Evolutionary conservation across 768 basidiomycete species (phyloP), one percentile per base, ranked within the genome.

Genomic region (Pisolithus sp.): DNA sequence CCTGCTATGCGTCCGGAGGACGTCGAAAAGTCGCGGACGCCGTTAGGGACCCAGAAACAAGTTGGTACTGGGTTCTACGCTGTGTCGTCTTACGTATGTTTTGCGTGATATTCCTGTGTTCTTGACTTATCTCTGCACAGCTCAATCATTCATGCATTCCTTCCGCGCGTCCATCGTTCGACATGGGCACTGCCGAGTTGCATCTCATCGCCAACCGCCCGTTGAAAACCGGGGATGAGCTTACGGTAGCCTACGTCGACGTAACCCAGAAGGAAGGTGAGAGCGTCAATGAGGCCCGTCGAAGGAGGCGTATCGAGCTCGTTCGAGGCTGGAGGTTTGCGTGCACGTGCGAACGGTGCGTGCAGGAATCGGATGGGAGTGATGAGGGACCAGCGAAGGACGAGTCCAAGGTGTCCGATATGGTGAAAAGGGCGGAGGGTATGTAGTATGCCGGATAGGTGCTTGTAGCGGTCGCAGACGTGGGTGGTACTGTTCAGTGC

Each of bases 261-360:
- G 79, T 84, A 57, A 68, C 70, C 0, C 78, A 80, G 60, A 78
- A 73, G 52, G 62, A 72, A 1, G 79, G 61, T 24, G 86, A 89
- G 68, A 73, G 73, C 31, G 55, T 63, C 9, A 64, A 69, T 3
- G 81, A 84, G 26, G 80, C 82, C 48, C 75, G 86, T 50, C 73
- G 80, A 51, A 75, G 85, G 41, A 73, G 89, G 56, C 77, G 90
- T 30, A 73, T 75, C 58, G 86, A 89, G 71, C 76, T 93, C 36
- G 87, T 79, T 21, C 76, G 85, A 40, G 89, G 90, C 31, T 93
- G 90, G 90, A 74, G 77, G 52, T 90, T 92, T 63, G 81, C 86
- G 10, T 93, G 90, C 61, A 66, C 71, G 46, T 93, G 90, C 63
- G 67, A 73, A 49, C 77, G 80, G 41, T 92, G 90, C 62, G 62